Percentiles rank a stretch among this genome's conserved stretches.
Conservation (phyloP, 2,329 filamentous ascomycete species). For the Malbranchea zuffiana region DNA sequence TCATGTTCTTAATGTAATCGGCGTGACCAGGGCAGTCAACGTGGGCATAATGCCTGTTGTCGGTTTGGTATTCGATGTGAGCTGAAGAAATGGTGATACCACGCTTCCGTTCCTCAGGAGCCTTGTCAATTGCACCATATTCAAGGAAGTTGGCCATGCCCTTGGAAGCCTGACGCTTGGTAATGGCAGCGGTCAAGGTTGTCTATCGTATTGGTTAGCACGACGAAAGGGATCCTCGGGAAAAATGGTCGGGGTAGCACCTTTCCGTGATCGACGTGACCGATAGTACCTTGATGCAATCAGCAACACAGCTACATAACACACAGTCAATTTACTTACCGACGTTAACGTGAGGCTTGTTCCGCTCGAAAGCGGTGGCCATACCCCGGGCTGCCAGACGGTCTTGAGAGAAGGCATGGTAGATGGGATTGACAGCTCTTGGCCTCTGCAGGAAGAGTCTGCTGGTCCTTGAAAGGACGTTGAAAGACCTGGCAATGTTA, state of each 20-base stretch:
- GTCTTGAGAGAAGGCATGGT: conserved; percentile 42
- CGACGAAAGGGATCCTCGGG: conserved; percentile 11
- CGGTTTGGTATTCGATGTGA: conserved; percentile 96
- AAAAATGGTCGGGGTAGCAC: too few species aligned
- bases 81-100: conserved; percentile 98
- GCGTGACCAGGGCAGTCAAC: conserved; percentile 99
- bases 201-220: conserved; percentile 49
- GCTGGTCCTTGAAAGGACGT: conserved; percentile 72
- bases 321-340: conserved; percentile 43
- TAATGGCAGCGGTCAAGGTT: conserved; percentile 95
- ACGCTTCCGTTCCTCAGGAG: conserved; percentile 97
- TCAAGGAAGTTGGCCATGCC: conserved; percentile 90
- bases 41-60: conserved; percentile 93
- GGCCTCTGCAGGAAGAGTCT: conserved; percentile 60
- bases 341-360: conserved; percentile 97
- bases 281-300: conserved; percentile 66
- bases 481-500: conserved; percentile 63
- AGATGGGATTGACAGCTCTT: conserved; percentile 63
- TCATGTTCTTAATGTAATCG: conserved; percentile 99
- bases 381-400: conserved; percentile 42
- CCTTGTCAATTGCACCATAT: conserved; percentile 97
- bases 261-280: conserved; percentile 99
- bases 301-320: background rate
- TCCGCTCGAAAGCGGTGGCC: conserved; percentile 64
- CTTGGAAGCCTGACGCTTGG: conserved; percentile 93